Conservation (phyloP, 768 basidiomycete genomes). For the Tulasnella sp. region DNA sequence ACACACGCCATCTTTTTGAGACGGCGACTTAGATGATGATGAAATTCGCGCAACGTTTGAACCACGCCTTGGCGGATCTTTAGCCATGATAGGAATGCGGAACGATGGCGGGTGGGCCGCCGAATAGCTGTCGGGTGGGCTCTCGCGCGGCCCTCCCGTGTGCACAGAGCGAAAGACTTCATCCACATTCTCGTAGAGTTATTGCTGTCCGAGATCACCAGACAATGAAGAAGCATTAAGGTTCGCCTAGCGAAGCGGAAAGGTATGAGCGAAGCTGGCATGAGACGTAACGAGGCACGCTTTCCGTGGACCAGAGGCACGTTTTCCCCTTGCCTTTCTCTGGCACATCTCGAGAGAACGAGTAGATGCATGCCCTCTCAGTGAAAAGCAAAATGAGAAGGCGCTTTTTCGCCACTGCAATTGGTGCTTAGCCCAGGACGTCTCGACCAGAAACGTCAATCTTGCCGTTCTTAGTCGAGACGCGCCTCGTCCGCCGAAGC, state of each 20-base stretch:
- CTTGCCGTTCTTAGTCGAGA: background rate
- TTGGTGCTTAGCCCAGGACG: background rate
- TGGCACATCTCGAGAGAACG: background rate
- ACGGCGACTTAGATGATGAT: background rate
- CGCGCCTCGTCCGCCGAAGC: background rate
- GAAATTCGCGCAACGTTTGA: background rate
- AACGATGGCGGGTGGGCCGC: background rate
- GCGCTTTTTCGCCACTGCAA: background rate
- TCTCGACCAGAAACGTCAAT: background rate
- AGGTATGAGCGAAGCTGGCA: background rate
- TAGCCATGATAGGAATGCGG: background rate
- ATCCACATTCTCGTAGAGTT: background rate
- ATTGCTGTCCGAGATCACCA: background rate
- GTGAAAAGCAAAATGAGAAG: background rate
- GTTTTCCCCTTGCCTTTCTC: constrained; percentile 1
- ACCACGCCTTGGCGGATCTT: background rate
- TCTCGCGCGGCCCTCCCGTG: background rate
- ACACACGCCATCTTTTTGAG: background rate
- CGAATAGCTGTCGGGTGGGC: background rate
- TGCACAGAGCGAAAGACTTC: background rate
- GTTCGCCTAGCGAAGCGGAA: background rate
- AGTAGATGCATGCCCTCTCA: background rate
- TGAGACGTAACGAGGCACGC: background rate
- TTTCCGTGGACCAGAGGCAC: background rate
- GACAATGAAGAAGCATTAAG: background rate